phyloP scores from a whole-genome alignment of 2,329 filamentous ascomycete species.

The Trichophyton equinum region DNA sequence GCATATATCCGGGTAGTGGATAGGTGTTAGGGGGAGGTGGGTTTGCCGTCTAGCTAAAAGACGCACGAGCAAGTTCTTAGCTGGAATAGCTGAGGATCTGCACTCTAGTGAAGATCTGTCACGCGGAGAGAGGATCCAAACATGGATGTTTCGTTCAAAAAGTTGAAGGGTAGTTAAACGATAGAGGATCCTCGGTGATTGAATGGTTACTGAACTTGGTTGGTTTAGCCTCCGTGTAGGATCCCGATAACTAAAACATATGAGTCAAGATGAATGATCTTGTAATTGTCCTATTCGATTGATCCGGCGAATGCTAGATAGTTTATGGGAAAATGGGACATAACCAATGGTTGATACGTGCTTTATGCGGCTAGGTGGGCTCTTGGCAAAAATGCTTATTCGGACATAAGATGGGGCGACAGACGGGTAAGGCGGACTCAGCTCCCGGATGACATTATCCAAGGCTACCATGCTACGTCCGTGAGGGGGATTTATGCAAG shows the following conservation, averaged over 20 bases:
- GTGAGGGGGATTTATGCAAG: neutral
- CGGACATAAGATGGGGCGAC: neutral
- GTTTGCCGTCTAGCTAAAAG: neutral
- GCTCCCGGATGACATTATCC: neutral
- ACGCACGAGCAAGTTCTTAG: neutral
- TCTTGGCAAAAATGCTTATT: constrained; percentile 4
- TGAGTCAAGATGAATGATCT: neutral
- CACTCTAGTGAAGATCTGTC: neutral
- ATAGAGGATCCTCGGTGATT: neutral
- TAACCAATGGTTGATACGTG: neutral
- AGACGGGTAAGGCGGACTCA: neutral
- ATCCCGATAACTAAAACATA: no score
- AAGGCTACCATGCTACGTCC: neutral
- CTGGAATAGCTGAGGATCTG: neutral
- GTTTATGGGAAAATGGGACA: neutral
- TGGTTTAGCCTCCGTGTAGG: no score
- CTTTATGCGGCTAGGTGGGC: neutral
- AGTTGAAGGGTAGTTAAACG: neutral
- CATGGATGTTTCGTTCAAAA: neutral
- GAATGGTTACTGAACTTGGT: neutral
- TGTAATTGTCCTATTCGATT: neutral
- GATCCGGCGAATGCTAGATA: neutral
- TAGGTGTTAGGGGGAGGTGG: neutral
- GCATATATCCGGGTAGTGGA: neutral
- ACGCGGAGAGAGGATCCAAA: neutral